These are phyloP conservation scores for Sordariomycetes sp. DNA, from an alignment of 2,329 filamentous ascomycete species.

Conservation along the genomic window DNA sequence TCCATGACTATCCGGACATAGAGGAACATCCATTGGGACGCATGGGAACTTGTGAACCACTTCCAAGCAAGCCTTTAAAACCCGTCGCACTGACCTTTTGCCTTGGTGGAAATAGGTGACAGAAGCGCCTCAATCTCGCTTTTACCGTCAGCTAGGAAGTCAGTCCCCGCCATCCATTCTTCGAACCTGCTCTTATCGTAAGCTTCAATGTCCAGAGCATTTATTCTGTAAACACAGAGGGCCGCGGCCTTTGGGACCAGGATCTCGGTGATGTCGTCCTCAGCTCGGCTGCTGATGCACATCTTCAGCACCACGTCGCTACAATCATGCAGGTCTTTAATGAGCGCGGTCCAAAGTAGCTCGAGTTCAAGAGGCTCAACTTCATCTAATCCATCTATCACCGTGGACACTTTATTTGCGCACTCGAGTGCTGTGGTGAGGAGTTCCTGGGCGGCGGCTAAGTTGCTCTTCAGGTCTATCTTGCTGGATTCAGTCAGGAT, in stretches of 20 bases:
- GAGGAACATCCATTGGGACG: not conserved
- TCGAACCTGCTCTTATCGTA: constrained; percentile 5
- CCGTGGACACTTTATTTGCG: not conserved
- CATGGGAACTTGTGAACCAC: not conserved
- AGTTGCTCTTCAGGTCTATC: not conserved
- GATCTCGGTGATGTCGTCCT: not conserved
- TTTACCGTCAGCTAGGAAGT: not conserved
- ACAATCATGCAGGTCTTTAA: not conserved
- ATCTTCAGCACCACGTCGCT: not conserved
- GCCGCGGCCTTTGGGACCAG: not conserved
- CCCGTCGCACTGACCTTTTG: not conserved
- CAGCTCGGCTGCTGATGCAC: not conserved
- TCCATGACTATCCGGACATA: constrained; percentile 1
- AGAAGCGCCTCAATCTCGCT: not conserved
- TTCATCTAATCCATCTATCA: not conserved
- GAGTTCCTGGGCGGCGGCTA: not conserved
- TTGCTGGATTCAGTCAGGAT: not conserved
- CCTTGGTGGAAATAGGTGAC: not conserved
- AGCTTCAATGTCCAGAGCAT: not conserved
- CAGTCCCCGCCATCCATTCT: not conserved
- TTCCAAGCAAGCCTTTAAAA: not conserved
- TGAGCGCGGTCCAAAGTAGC: not conserved
- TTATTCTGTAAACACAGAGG: not conserved
- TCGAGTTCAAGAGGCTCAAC: not conserved
- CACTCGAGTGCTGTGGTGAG: not conserved